Percentiles rank a stretch among this genome's conserved stretches.
phyloP scores from a whole-genome alignment of 208 protist species.

The Balamuthia mandrillaris region DNA sequence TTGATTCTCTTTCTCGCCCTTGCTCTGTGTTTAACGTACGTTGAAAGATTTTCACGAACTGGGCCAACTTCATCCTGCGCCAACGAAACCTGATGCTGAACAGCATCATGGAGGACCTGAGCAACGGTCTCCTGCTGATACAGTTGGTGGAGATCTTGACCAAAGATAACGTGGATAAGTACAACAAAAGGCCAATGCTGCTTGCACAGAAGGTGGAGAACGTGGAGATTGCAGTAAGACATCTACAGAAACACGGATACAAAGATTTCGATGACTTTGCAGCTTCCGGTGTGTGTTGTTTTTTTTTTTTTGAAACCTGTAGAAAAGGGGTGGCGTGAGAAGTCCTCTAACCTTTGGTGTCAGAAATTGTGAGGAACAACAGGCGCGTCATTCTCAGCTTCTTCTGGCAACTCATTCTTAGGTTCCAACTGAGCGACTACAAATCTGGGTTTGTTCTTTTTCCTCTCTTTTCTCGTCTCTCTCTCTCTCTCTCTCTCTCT shows the following conservation, averaged over 20 bases:
- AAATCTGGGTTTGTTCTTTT: no score
- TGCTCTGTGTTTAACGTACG: no score
- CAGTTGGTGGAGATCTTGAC: constrained; percentile 23
- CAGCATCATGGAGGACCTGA: constrained; percentile 12
- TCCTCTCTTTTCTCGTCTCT: no score
- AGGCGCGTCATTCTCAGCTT: constrained; percentile 18
- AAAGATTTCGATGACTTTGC: not conserved
- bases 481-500: no score
- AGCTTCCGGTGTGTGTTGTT: not conserved
- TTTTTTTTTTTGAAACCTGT: not conserved
- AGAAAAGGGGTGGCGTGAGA: no score
- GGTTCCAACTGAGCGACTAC: constrained; percentile 33
- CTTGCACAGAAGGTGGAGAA: constrained; percentile 29
- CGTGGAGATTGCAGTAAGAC: constrained; percentile 24
- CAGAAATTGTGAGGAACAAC: constrained; percentile 26
- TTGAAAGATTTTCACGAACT: constrained; percentile 47
- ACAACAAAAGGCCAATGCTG: constrained; percentile 15
- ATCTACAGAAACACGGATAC: not conserved
- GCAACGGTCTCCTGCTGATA: constrained; percentile 26
- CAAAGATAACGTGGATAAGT: not conserved
- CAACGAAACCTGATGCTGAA: not conserved
- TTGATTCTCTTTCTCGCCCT: no score
- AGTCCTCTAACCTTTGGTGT: no score
- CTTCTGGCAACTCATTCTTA: constrained; percentile 29
- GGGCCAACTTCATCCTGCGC: constrained; percentile 30